Percentiles rank a stretch among this genome's conserved stretches.
phyloP scores from a whole-genome alignment of 2,329 filamentous ascomycete species.

The Cladophialophora chaetospira region DNA sequence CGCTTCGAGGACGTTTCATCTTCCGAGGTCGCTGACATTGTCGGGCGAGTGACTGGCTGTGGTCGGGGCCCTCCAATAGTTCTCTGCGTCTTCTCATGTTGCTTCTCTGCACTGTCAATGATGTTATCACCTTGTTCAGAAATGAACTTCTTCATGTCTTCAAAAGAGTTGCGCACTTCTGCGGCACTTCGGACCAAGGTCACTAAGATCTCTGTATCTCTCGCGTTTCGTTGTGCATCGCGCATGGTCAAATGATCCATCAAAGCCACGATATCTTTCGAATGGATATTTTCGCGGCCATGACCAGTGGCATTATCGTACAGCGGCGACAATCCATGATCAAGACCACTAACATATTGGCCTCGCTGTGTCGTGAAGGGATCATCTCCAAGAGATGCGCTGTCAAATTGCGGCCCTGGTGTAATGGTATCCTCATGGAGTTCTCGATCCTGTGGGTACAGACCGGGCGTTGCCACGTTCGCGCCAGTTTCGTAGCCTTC shows the following conservation, averaged over 20 bases:
- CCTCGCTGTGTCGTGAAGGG: conserved; percentile 66
- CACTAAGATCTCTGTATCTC: conserved; percentile 94
- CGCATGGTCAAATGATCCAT: conserved; percentile 99
- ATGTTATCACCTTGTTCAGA: conserved; percentile 87
- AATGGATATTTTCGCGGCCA: conserved; percentile 89
- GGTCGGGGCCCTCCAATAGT: conserved; percentile 84
- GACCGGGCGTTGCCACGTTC: conserved; percentile 30
- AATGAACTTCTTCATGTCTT: conserved; percentile 91
- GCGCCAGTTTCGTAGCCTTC: conserved; percentile 89
- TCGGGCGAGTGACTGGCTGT: conserved; percentile 67
- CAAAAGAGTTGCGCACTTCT: conserved; percentile 95
- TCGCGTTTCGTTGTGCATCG: conserved; percentile 91
- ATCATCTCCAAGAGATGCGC: conserved; percentile 52
- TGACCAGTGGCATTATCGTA: conserved; percentile 87
- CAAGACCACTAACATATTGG: conserved; percentile 77
- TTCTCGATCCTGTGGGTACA: conserved; percentile 19
- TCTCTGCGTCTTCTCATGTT: conserved; percentile 83
- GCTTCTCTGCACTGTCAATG: conserved; percentile 81
- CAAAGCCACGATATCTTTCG: conserved; percentile 91
- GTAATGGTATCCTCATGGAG: conserved; percentile 24
- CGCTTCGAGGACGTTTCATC: conserved; percentile 72
- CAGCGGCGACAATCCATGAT: conserved; percentile 88
- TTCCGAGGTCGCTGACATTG: conserved; percentile 52
- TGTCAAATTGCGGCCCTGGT: conserved; percentile 11
- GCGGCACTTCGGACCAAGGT: conserved; percentile 90